Evolutionary conservation across 495 filamentous ascomycete species (phyloP), one percentile per base, ranked within the genome.

Genomic region (Penicillium taxi): DNA sequence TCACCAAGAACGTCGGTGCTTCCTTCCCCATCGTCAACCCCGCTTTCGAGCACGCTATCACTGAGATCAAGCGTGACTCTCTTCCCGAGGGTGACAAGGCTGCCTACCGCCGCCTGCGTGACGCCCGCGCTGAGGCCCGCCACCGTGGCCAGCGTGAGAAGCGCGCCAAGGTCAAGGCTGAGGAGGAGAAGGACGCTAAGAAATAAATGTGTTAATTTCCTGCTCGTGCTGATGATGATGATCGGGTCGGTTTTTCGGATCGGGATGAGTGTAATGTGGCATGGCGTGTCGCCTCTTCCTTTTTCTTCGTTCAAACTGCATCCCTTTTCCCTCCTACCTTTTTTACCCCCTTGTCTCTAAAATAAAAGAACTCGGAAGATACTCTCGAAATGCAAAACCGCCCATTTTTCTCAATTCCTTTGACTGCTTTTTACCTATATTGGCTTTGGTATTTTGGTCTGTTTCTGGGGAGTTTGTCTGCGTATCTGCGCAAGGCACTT

Each of bases 91-190:
- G 71, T 26, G 74, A 85, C 65, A 81, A 87, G 77, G 80, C 77
- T 61, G 90, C 85, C 40, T 96, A 83, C 76, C 74, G 75, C 60
- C 80, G 76, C 44, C 77, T 98, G 55, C 84, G 91, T 60, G 77
- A 85, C 49, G 84, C 86, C 44, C 77, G 90, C 66, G 81, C 78
- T 56, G 86, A 94, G 56, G 84, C 84, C 47, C 80, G 87, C 59
- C 69, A 83, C 51, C 59, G 75, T 23, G 91, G 91, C 56, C 72
- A 74, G 55, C 81, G 88, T 61, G 88, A 91, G 75, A 96, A 96
- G 87, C 79, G 91, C 55, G 81, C 76, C 39, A 83, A 81, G 78
- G 83, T 80, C 42, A 95, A 94, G 84, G 86, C 83, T 53, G 84
- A 88, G 37, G 93, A 93, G 69, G 84, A 81, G 42, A 74, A 75